Conservation (phyloP, 345 rosid genomes). For the Hibiscus tridactylites region DNA sequence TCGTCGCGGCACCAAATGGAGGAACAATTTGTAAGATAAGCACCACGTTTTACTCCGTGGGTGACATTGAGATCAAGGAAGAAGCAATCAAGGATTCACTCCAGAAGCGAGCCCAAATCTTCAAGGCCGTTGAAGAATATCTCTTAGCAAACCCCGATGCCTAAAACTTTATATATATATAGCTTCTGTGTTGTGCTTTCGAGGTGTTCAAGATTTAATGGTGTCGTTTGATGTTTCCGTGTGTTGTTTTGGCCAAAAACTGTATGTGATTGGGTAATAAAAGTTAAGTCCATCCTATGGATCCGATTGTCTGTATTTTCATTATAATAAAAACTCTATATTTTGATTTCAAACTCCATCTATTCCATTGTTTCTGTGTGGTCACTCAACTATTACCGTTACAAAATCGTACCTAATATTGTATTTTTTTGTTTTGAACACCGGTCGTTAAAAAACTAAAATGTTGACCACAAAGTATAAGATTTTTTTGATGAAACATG, state of each 20-base stretch:
- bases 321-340: not conserved
- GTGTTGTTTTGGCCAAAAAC: not conserved
- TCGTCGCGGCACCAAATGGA: conserved; percentile 16
- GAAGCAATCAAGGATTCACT: conserved; percentile 20
- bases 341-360: too few relatives aligned
- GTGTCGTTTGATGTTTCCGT: not conserved
- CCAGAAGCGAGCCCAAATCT: conserved; percentile 15
- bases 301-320: not conserved
- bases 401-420: too few relatives aligned
- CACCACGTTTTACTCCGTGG: conserved; percentile 17
- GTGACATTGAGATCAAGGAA: conserved; percentile 10
- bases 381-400: too few relatives aligned
- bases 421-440: too few relatives aligned
- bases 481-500: too few relatives aligned
- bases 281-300: not conserved
- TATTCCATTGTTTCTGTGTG: too few relatives aligned
- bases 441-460: too few relatives aligned
- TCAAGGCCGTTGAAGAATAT: conserved; percentile 21
- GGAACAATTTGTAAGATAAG: conserved; percentile 22
- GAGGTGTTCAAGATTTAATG: not conserved
- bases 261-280: not conserved
- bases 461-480: too few relatives aligned
- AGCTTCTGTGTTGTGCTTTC: too few relatives aligned
- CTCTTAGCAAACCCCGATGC: conserved; percentile 21
- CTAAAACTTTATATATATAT: not conserved